Conservation (phyloP, 192 early-diverging fungal species). For the Chytriomyces confervae region DNA sequence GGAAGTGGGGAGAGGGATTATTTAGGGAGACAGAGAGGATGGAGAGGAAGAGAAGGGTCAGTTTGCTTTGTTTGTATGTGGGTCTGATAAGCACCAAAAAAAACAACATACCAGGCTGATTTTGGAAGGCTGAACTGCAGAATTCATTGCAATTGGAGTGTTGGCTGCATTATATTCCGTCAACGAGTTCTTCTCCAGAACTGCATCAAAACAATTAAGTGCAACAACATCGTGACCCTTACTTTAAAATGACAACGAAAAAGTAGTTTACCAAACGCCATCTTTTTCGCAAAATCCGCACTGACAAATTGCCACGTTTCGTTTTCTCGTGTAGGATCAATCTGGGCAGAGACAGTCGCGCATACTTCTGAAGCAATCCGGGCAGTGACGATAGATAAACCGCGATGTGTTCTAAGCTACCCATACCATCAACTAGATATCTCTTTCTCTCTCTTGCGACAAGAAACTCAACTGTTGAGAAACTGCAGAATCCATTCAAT, state of each 20-base stretch:
- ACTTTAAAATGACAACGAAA: neutral
- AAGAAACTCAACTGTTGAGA: slow-evolving; percentile 13
- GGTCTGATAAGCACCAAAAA: neutral
- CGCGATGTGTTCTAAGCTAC: neutral
- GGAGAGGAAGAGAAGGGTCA: neutral
- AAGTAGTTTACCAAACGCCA: slow-evolving; percentile 11
- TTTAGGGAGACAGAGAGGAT: neutral
- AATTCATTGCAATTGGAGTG: slow-evolving; percentile 10
- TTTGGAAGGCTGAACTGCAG: neutral
- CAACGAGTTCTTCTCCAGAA: slow-evolving; percentile 9
- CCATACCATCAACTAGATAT: neutral
- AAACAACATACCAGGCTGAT: neutral
- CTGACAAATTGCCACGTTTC: slow-evolving; percentile 18
- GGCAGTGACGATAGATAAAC: neutral
- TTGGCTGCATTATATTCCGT: neutral
- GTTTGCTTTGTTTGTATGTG: neutral
- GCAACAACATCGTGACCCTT: neutral
- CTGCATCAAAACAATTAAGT: neutral
- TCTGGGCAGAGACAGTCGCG: neutral
- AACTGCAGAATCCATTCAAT: slow-evolving; percentile 32
- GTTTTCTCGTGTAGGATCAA: slow-evolving; percentile 26
- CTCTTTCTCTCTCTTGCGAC: neutral
- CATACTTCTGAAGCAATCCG: neutral
- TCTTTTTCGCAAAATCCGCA: neutral
- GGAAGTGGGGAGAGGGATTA: neutral